Percentiles rank a stretch among this genome's conserved stretches.
phyloP scores from a whole-genome alignment of 140 eudicot genomes.

The Stevia rebaudiana region DNA sequence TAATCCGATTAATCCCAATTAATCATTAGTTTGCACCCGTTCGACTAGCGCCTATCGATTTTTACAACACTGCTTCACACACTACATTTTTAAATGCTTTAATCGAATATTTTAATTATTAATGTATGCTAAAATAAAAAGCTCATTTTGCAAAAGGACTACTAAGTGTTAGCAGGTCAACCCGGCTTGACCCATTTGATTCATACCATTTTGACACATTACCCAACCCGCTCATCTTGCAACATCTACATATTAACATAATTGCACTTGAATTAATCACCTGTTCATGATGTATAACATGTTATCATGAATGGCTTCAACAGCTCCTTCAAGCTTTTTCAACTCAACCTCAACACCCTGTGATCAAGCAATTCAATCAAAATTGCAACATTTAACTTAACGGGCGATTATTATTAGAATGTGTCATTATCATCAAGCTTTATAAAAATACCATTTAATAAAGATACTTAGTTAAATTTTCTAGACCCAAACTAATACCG shows the following conservation, averaged over 20 bases:
- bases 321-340: slow-evolving; percentile 95
- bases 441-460: background rate
- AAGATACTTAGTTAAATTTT: background rate
- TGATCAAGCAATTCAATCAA: slow-evolving; percentile 16
- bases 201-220: background rate
- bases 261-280: slow-evolving; percentile 24
- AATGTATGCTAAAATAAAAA: too few species aligned
- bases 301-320: slow-evolving; percentile 92
- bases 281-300: slow-evolving; percentile 60
- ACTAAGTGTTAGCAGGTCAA: background rate
- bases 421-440: too few species aligned
- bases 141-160: too few species aligned
- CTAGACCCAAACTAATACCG: background rate
- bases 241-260: background rate
- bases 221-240: background rate
- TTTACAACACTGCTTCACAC: too few species aligned
- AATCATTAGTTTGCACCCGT: too few species aligned
- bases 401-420: background rate
- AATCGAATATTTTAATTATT: too few species aligned
- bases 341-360: slow-evolving; percentile 94
- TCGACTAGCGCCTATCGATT: too few species aligned
- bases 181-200: background rate
- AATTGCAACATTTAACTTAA: background rate
- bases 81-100: too few species aligned
- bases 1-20: too few species aligned